Base-by-base conservation (phyloP, 257 asterid genomes). In the Fraxinus quadrangulata region DNA sequence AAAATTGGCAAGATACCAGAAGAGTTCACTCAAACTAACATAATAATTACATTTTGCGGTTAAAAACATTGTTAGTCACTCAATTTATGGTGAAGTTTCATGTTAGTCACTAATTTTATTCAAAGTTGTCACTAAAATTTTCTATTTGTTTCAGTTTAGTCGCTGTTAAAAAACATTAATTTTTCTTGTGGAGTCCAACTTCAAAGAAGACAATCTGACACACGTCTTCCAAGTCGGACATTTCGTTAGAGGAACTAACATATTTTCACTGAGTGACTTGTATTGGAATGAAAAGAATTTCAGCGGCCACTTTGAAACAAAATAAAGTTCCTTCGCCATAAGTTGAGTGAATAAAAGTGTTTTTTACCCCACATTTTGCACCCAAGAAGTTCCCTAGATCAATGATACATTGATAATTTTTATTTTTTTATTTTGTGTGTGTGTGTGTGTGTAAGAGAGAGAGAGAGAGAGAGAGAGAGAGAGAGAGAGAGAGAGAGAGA, bases 381-480 rank as follows among this genome's bases (percentile, higher is more conserved):
- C 23, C 14, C 11, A 0, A 71, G 24, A 54, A 54, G 65, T 13
- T 54, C 65, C 10, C 24, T 54, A n/a, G 65, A 54, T 54, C 26
- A 14, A 14, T 51, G 61, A 14, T 51, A 37, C 51, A 12, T 42
- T 42, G 51, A 42, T 42, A 42, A 12, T 12, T 42, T 6, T 56
- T 11, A 7, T 0, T 9, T 45, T 45, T 7, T 56, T 11, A 7
- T 0, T 9, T 24, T 34, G 39, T 16, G 23, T 45, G 26, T 11
- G 42, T 37, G 42, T 3, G 23, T 10, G n/a, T 12, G 51, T 42
- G 17, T 51, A 17, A 14, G 19, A 14, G 68, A 51, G 75, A 67
- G 72, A 54, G 69, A 66, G 71, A 33, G 80, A 17, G 69, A 77
- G 74, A 63, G 77, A 0, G 23, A 77, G 74, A 63, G 77, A 0